Conservation (phyloP, 345 rosid species). For the Schrenkiella parvula region DNA sequence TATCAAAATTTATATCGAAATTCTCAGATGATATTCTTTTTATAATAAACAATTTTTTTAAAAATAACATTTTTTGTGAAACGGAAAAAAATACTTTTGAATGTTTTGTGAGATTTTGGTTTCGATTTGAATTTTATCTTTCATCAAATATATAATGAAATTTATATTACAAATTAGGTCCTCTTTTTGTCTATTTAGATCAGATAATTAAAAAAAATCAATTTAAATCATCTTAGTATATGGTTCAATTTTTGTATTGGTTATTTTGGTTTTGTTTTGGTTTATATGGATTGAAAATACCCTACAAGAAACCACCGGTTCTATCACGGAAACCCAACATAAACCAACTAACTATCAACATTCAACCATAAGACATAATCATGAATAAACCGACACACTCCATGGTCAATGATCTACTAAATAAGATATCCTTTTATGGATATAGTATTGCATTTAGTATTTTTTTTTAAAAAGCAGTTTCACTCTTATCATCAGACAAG, state of each 20-base stretch:
- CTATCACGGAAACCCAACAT: background rate
- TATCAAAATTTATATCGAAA: too few species aligned
- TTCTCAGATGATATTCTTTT: too few species aligned
- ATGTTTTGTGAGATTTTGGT: too few species aligned
- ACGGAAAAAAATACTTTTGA: too few species aligned
- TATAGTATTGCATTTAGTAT: constrained; percentile 12
- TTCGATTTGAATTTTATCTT: too few species aligned
- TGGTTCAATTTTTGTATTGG: background rate
- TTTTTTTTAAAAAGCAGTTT: background rate
- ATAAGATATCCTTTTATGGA: background rate
- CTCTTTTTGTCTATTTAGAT: background rate
- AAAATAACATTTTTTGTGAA: too few species aligned
- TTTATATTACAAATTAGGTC: too few species aligned
- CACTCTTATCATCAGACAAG: constrained; percentile 6
- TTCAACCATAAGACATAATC: background rate
- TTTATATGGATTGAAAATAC: background rate
- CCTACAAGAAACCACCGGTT: too few species aligned
- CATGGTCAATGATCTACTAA: constrained; percentile 1
- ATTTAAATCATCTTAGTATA: background rate
- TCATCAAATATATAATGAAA: too few species aligned
- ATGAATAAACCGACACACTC: background rate
- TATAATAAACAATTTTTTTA: too few species aligned
- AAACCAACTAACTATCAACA: background rate
- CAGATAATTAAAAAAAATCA: background rate
- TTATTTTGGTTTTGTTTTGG: background rate